Base-by-base conservation (phyloP, 1,139 yeast species). In the Blastobotrys apis region DNA sequence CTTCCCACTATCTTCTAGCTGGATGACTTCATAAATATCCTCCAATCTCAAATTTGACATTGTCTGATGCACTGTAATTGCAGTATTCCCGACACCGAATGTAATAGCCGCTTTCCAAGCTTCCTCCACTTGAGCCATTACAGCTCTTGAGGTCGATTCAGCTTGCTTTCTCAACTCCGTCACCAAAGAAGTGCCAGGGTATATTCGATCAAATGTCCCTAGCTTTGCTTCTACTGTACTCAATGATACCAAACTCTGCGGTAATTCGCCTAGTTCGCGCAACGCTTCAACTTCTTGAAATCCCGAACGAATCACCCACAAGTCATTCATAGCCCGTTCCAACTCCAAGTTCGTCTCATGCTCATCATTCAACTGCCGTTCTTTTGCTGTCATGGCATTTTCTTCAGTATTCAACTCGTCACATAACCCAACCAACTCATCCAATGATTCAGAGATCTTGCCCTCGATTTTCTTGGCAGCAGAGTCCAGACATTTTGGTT, bases 281-380 rank as follows among this genome's bases (percentile, higher is more conserved):
- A 61, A 45, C 4, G 54, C 51, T 3, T 53, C 50, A 10, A 55
- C 54, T 42, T 62, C 65, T 34, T 56, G 55, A 37, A 60, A 48
- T 2, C 62, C 64, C 5, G 59, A 50, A 16, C 59, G 52, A 13
- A 62, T 44, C n/a, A 58, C 53, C 63, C 62, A 58, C 19, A 59
- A 44, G 15, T 54, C 55, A 36, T 57, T 54, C 36, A 59, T 41
- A 6, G 56, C 57, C 26, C 27, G 19, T 23, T 41, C 33, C 21
- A 35, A 16, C 16, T 39, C 45, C 12, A 20, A 29, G 12, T 47
- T 41, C 9, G 26, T 23, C 10, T 33, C 35, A 26, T 33, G 35
- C 33, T 44, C 43, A 3, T 26, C 37, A 3, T 22, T 25, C 13
- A 47, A 29, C 3, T 26, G 39, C 27, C 21, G 26, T 26, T 39